Base-by-base conservation (phyloP, 2,329 filamentous ascomycete species). In the Pseudogymnoascus sp. region DNA sequence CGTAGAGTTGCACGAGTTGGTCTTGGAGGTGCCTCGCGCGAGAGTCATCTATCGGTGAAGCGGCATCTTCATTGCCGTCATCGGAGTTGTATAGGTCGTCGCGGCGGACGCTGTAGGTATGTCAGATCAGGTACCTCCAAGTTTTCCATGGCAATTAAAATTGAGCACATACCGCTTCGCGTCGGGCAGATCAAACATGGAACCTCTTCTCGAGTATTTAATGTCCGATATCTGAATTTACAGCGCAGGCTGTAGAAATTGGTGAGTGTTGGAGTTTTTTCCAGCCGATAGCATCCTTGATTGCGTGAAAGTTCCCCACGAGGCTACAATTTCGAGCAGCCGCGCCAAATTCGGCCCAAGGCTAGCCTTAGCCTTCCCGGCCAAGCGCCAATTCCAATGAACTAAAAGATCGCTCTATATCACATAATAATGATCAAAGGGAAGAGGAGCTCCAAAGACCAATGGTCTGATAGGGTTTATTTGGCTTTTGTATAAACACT, bases 101-200 rank as follows among this genome's bases (percentile, higher is more conserved):
- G 61, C 84, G 78, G 31, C 83, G 79, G 61, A 86, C 79, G 65
- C 83, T 73, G n/a, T 4, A n/a, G 13, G 15, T n/a, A 35, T 58
- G 60, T 61, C 35, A 61, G 60, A 61, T 31, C 45, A 18, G 60
- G 13, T 12, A 21, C 15, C 6, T 35, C 33, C n/a, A 40, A 59
- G 58, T 63, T 62, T 39, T 39, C 10, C 55, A n/a, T 61, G 39
- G 9, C 21, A 58, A 60, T n/a, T 12, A 33, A 29, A 58, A 18
- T 59, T 45, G 60, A 12, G 13, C 12, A 65, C 74, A 64, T 71
- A 82, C 81, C 79, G 76, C 69, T 82, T 83, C 58, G 80, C 79
- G 62, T 80, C 75, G 35, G 80, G 79, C 7, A 82, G 61, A 40
- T 80, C 78, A 66, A 82, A 82, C 80, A 83, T 83, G 64, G 35